Evolutionary conservation across 768 basidiomycete species (phyloP).

Genomic region (Hebeloma cylindrosporum): DNA sequence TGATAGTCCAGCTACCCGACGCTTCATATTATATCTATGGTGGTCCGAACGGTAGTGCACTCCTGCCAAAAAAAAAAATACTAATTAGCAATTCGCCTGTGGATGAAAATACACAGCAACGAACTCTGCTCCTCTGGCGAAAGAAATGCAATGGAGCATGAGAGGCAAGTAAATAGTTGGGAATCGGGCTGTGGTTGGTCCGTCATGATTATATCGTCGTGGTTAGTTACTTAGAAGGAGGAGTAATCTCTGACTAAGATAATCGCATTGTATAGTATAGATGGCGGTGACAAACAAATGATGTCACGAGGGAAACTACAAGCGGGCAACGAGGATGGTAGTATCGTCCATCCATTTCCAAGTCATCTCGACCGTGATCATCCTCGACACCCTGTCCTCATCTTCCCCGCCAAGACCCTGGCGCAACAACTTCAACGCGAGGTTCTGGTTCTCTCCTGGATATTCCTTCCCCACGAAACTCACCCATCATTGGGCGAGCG

Average conservation of each 20-base stretch:
- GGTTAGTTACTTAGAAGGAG: constrained; percentile 1
- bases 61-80: constrained; percentile 42
- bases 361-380: constrained; percentile 49
- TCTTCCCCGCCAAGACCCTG: constrained; percentile 46
- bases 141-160: constrained; percentile 86
- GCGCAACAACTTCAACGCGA: constrained; percentile 43
- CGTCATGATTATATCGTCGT: constrained; percentile 33
- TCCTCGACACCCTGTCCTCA: constrained; percentile 39
- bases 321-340: constrained; percentile 43
- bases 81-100: constrained; percentile 2
- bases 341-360: constrained; percentile 61
- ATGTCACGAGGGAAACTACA: constrained; percentile 22
- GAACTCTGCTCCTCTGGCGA: constrained; percentile 81
- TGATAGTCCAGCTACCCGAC: constrained; percentile 85
- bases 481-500: constrained; percentile 38
- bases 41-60: constrained; percentile 91
- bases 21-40: constrained; percentile 98
- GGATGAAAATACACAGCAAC: constrained; percentile 26
- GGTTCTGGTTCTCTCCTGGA: constrained; percentile 22
- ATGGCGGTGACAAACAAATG: constrained; percentile 15
- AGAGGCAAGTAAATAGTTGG: constrained; percentile 80
- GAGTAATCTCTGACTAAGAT: constrained; percentile 17
- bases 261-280: constrained; percentile 16
- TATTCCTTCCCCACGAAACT: constrained; percentile 25
- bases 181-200: constrained; percentile 25